phyloP scores from a whole-genome alignment of 768 basidiomycete genomes.

The Suillus tomentosus region DNA sequence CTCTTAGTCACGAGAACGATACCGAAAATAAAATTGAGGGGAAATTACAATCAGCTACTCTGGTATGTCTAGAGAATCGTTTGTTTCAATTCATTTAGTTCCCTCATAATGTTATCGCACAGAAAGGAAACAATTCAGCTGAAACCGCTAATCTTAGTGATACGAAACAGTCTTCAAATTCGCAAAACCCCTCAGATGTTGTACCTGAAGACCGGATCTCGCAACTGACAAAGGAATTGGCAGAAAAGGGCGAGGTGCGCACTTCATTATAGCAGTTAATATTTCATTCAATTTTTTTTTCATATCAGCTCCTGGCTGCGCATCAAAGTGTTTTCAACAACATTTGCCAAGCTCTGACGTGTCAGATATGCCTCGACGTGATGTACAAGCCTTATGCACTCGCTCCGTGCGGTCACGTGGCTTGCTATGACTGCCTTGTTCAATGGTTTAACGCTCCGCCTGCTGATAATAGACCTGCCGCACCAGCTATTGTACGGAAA shows the following conservation, averaged over 20 bases:
- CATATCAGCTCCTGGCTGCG: slow-evolving; percentile 46
- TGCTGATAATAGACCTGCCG: slow-evolving; percentile 25
- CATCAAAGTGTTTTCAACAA: slow-evolving; percentile 57
- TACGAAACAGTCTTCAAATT: background rate
- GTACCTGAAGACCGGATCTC: slow-evolving; percentile 31
- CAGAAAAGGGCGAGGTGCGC: slow-evolving; percentile 42
- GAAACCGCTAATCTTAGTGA: background rate
- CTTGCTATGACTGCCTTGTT: slow-evolving; percentile 71
- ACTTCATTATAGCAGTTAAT: background rate
- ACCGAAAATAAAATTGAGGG: background rate
- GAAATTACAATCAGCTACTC: too few relatives aligned
- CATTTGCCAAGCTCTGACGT: slow-evolving; percentile 65
- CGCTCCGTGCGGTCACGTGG: slow-evolving; percentile 74
- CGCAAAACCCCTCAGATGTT: background rate
- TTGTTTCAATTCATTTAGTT: background rate
- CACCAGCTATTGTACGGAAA: slow-evolving; percentile 35
- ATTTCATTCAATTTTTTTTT: slow-evolving; percentile 8
- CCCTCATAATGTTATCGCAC: background rate
- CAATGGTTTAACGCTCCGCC: slow-evolving; percentile 68
- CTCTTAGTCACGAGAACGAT: background rate
- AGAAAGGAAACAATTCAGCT: background rate
- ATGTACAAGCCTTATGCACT: slow-evolving; percentile 74
- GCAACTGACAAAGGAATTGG: slow-evolving; percentile 47
- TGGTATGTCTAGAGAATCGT: background rate
- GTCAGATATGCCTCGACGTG: slow-evolving; percentile 78